Conservation (phyloP, 371 early-diverging fungal species). For the Chytridium lagenaria region DNA sequence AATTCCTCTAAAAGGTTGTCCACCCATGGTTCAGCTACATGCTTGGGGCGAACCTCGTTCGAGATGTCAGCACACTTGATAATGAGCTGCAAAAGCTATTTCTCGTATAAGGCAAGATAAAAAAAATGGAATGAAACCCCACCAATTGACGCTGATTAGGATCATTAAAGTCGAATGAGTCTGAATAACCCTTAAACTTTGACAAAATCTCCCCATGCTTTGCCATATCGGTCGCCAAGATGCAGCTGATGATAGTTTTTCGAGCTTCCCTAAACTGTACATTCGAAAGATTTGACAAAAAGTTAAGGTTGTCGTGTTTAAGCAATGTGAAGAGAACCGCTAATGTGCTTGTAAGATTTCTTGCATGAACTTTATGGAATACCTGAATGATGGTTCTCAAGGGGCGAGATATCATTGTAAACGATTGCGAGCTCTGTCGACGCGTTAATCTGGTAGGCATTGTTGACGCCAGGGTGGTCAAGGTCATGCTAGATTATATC, state of each 20-base stretch:
- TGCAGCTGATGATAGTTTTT: conserved; percentile 56
- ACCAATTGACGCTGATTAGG: conserved; percentile 52
- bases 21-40: conserved; percentile 66
- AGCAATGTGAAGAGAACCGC: conserved; percentile 60
- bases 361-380: too few species aligned
- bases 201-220: conserved; percentile 60
- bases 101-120: background rate
- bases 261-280: conserved; percentile 51
- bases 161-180: conserved; percentile 54
- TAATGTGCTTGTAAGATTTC: too few species aligned
- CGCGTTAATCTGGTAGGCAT: conserved; percentile 62
- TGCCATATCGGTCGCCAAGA: conserved; percentile 65
- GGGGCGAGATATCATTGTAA: conserved; percentile 62
- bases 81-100: conserved; percentile 57
- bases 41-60: conserved; percentile 58
- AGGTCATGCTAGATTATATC: conserved; percentile 50
- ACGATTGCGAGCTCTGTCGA: conserved; percentile 56
- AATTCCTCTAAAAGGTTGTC: conserved; percentile 63
- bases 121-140: too few species aligned
- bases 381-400: conserved; percentile 63
- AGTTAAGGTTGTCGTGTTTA: conserved; percentile 48
- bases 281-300: conserved; percentile 49
- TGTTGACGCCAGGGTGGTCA: conserved; percentile 62
- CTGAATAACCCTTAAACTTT: conserved; percentile 51
- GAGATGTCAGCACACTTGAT: conserved; percentile 62